These are phyloP conservation scores for Baorangia bicolor DNA, from an alignment of 768 basidiomycete species.

Conservation along the genomic window DNA sequence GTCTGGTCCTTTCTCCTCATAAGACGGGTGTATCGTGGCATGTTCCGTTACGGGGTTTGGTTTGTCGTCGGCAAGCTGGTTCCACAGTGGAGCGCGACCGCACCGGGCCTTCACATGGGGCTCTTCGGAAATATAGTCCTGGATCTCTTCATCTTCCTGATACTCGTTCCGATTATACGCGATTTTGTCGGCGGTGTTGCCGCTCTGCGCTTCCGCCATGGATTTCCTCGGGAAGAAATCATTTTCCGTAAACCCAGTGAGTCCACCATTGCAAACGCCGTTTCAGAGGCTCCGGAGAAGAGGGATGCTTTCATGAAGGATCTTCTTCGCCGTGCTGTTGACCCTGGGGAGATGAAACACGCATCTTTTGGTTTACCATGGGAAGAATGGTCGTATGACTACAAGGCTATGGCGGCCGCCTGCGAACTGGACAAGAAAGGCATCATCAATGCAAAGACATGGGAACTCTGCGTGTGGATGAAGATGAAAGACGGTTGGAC, in stretches of 20 bases:
- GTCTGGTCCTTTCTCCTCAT: slow-evolving; percentile 25
- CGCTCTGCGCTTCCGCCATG: slow-evolving; percentile 25
- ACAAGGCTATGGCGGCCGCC: slow-evolving; percentile 29
- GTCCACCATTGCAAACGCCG: slow-evolving; percentile 25
- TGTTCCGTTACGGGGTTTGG: slow-evolving; percentile 30
- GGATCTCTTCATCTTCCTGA: slow-evolving; percentile 28
- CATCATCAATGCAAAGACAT: slow-evolving; percentile 19
- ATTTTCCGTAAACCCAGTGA: slow-evolving; percentile 32
- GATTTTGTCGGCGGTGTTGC: slow-evolving; percentile 21
- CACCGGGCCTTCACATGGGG: slow-evolving; percentile 15
- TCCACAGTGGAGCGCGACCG: slow-evolving; percentile 8
- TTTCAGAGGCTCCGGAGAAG: slow-evolving; percentile 26
- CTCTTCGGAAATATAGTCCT: slow-evolving; percentile 26
- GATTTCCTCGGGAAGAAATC: slow-evolving; percentile 29
- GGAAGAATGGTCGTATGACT: slow-evolving; percentile 35
- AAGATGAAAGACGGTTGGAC: slow-evolving; percentile 29
- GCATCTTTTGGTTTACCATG: slow-evolving; percentile 29
- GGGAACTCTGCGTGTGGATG: slow-evolving; percentile 36
- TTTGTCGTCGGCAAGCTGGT: slow-evolving; percentile 23
- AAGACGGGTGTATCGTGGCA: slow-evolving; percentile 22
- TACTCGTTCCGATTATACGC: slow-evolving; percentile 25
- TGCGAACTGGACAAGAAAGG: slow-evolving; percentile 22
- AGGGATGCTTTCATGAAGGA: slow-evolving; percentile 25
- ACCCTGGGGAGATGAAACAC: slow-evolving; percentile 30
- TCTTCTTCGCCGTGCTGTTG: slow-evolving; percentile 27